Percentiles rank a stretch among this genome's conserved stretches.
phyloP scores from a whole-genome alignment of 257 asterid species.

The Fraxinus excelsior region DNA sequence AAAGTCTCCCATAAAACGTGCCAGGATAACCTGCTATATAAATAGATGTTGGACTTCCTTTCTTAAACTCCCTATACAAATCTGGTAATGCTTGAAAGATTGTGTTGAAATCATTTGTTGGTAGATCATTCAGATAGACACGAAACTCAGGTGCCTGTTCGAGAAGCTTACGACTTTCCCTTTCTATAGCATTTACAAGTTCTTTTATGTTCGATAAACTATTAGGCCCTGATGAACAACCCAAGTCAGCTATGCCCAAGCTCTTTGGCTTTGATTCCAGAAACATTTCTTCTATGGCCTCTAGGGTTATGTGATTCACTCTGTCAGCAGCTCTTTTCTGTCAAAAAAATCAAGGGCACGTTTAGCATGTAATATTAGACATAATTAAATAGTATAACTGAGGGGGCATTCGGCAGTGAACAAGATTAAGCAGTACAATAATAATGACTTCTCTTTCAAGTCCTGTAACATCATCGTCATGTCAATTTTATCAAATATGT shows the following conservation, averaged over 20 bases:
- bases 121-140: constrained; percentile 78
- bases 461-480: neutral
- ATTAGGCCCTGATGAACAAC: constrained; percentile 91
- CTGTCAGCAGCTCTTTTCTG: constrained; percentile 79
- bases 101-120: constrained; percentile 79
- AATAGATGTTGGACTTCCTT: constrained; percentile 33
- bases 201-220: constrained; percentile 64
- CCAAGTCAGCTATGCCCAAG: constrained; percentile 89
- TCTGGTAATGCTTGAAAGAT: constrained; percentile 80
- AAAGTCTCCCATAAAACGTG: constrained; percentile 82
- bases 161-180: constrained; percentile 16
- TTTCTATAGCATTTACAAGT: constrained; percentile 45
- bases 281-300: constrained; percentile 46
- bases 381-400: neutral
- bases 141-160: constrained; percentile 59
- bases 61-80: constrained; percentile 44
- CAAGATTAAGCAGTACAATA: neutral
- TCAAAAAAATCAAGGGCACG: neutral
- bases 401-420: neutral
- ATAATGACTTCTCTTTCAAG: neutral
- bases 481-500: neutral
- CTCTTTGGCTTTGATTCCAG: constrained; percentile 52
- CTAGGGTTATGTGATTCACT: constrained; percentile 63
- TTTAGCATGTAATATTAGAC: neutral
- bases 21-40: constrained; percentile 85